Percentiles rank a stretch among this genome's conserved stretches.
phyloP scores from a whole-genome alignment of 2,329 filamentous ascomycete species.

The Nigrospora oryzae region DNA sequence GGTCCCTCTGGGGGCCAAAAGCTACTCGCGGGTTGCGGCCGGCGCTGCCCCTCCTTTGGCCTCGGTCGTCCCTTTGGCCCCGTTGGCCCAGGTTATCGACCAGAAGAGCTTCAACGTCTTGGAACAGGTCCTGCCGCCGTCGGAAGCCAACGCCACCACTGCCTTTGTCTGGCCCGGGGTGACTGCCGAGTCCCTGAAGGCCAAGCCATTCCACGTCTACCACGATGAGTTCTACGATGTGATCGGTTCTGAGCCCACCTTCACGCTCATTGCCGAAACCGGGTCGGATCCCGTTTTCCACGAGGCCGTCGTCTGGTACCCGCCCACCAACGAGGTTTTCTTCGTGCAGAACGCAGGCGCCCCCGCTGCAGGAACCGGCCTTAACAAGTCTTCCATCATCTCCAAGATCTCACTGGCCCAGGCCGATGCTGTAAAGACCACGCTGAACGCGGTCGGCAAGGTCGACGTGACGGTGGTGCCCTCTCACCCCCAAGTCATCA shows the following conservation, averaged over 20 bases:
- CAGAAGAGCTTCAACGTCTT: conserved; percentile 35
- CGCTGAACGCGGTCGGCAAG: conserved; percentile 26
- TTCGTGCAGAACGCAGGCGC: conserved; percentile 45
- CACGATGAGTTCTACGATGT: conserved; percentile 41
- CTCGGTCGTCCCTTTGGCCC: conserved; percentile 24
- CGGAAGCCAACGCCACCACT: conserved; percentile 24
- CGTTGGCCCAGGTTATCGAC: conserved; percentile 32
- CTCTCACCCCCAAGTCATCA: conserved; percentile 33
- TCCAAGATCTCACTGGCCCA: conserved; percentile 39
- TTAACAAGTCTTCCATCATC: conserved; percentile 41
- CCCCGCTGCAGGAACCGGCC: conserved; percentile 34
- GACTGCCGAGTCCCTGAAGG: conserved; percentile 24
- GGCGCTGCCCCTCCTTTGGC: conserved; percentile 11
- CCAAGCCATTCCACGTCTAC: conserved; percentile 36
- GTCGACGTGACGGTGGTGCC: conserved; percentile 33
- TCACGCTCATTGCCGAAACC: conserved; percentile 39
- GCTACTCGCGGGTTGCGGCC: background rate
- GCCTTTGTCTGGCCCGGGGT: conserved; percentile 36
- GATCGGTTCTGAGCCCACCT: conserved; percentile 36
- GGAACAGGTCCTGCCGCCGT: conserved; percentile 25
- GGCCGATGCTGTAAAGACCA: conserved; percentile 27
- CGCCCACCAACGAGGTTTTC: conserved; percentile 41
- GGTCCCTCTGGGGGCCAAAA: conserved; percentile 1
- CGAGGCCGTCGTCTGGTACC: conserved; percentile 45
- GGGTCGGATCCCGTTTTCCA: conserved; percentile 40